Base-by-base conservation (phyloP, 352 stramenopile species). In the Elongisporangium undulatum region DNA sequence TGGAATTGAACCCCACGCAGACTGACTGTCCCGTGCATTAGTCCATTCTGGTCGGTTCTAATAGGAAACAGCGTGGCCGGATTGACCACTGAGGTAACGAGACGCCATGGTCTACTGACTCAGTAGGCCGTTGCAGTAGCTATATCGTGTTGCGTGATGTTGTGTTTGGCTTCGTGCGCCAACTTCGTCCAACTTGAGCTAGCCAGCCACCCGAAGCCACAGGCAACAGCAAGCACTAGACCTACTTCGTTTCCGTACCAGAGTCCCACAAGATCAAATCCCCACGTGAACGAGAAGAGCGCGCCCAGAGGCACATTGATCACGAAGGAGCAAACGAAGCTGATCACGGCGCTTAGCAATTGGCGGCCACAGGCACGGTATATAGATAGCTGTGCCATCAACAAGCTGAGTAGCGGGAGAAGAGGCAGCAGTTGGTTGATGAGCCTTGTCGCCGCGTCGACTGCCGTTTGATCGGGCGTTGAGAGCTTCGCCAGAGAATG, bases 301-400 rank as follows among this genome's bases (percentile, higher is more conserved):
- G 61, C 21, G 10, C 72, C 69, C 10, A 77, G 45, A 4, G 56
- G 49, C 5, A 73, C 48, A 7, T 61, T 61, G 41, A 73, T 79
- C 59, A 76, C 68, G 58, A 79, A 79, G 64, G 85, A 90, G 79
- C 81, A 90, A 38, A 90, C 79, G 39, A 88, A 90, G 56, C 77
- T 82, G 76, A 90, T 87, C 45, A 90, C 77, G 53, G 79, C 81
- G 24, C 81, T 77, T 56, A 90, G 54, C 48, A 58, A 58, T 24
- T 70, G 55, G 51, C 56, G 34, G 15, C 66, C 56, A 59, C 61
- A 66, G 21, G 59, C 61, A 39, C 67, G 57, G 62, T 63, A 62
- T 22, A 69, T 50, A n/a, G 63, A 45, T 54, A 71, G 71, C 9
- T 61, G 24, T 34, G 24, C 24, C 3, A 34, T 8, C 3, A 7